Evolutionary conservation across 2,329 filamentous ascomycete genomes (phyloP).

Genomic region (Fusarium sp.): DNA sequence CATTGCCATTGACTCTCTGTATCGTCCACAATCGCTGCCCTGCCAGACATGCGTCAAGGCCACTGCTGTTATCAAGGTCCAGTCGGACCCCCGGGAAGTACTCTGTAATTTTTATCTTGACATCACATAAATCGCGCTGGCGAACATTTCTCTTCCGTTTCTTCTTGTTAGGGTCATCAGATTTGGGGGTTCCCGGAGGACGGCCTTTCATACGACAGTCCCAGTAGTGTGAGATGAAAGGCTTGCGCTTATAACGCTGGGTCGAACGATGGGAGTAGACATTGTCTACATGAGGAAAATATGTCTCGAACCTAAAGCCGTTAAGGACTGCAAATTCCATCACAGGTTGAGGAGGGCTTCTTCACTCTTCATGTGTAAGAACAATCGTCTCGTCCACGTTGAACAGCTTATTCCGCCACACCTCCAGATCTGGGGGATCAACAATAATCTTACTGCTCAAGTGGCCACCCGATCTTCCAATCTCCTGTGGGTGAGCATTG

Average conservation of each 20-base stretch:
- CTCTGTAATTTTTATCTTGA: slow-evolving; percentile 88
- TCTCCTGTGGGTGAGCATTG: background rate
- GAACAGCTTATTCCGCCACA: slow-evolving; percentile 79
- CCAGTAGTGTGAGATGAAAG: slow-evolving; percentile 87
- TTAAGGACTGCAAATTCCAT: background rate
- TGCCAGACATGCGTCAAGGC: slow-evolving; percentile 41
- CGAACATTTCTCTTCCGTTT: slow-evolving; percentile 81
- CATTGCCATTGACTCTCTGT: slow-evolving; percentile 81
- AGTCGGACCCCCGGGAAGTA: slow-evolving; percentile 70
- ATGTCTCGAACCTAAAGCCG: slow-evolving; percentile 73
- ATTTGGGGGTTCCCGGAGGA: slow-evolving; percentile 81
- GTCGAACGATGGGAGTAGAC: slow-evolving; percentile 87
- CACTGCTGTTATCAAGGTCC: slow-evolving; percentile 34
- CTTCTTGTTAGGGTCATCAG: slow-evolving; percentile 82
- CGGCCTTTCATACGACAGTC: slow-evolving; percentile 85
- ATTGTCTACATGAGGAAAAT: slow-evolving; percentile 86
- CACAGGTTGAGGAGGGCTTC: too few relatives aligned
- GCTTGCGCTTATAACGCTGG: slow-evolving; percentile 82
- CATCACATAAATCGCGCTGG: slow-evolving; percentile 82
- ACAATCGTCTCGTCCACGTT: slow-evolving; percentile 78
- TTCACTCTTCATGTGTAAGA: slow-evolving; percentile 77
- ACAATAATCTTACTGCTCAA: slow-evolving; percentile 67
- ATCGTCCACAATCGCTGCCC: slow-evolving; percentile 76
- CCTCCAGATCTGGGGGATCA: slow-evolving; percentile 73
- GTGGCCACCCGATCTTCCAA: slow-evolving; percentile 58